Base-by-base conservation (phyloP, 2,329 filamentous ascomycete species). In the Botryotinia globosa region DNA sequence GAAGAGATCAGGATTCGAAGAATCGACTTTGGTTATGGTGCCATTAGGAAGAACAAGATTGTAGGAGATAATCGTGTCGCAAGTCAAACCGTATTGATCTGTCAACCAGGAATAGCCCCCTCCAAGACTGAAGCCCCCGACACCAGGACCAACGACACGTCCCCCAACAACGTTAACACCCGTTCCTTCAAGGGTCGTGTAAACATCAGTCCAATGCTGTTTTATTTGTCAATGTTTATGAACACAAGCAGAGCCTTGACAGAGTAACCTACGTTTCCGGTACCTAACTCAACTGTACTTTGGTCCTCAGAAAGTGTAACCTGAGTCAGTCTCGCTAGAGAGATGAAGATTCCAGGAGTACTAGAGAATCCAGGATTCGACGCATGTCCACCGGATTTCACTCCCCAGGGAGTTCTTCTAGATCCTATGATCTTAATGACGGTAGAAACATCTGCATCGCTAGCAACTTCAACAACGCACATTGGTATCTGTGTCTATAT, bases 311-410 rank as follows among this genome's bases (percentile, higher is more conserved):
- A 73, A 16, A 75, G 45, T 18, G 37, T 72, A 18, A 76, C 61
- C n/a, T 75, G 56, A 18, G 42, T 73, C 39, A 75, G 37, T 29
- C 51, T 74, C 6, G 61, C 70, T 34, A 76, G 51, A 12, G 73
- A 75, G 29, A 76, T 77, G 16, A 72, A 70, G 18, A 77, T 71
- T 20, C 75, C 75, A 39, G 64, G 83, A 16, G 74, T 76, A 59
- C 75, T 77, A 16, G 75, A 76, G 37, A 73, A 76, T 8, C 74
- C 73, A n/a, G 73, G 71, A 63, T 76, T 76, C 16, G 75, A 75
- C 51, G 72, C 71, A 74, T 85, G 83, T 1, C 84, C 82, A 18
- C 82, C 82, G 70, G 81, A 81, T 75, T 83, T 82, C 67, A 82
- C 79, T 10, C 82, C 80, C 51, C 51, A 56, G n/a, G 51, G 74